phyloP scores from a whole-genome alignment of 176 grass and related monocot species.

The Luzula sylvatica region DNA sequence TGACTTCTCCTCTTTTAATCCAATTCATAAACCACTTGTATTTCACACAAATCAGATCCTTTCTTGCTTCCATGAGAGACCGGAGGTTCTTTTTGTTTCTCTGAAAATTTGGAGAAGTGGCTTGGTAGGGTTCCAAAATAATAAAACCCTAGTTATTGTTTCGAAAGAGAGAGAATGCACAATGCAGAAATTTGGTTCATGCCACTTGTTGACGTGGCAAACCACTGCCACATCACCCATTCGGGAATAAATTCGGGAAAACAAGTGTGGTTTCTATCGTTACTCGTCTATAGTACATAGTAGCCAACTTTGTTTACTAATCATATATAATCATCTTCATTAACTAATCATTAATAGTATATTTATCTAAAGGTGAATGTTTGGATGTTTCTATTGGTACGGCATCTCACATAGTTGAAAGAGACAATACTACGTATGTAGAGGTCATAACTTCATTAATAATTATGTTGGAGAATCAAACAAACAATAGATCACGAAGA shows the following conservation, averaged over 20 bases:
- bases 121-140: conserved; percentile 7
- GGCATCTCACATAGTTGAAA: not conserved
- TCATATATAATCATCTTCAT: not conserved
- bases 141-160: no score
- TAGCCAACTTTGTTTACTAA: not conserved
- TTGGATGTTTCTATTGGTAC: conserved; percentile 9
- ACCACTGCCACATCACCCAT: no score
- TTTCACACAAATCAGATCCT: not conserved
- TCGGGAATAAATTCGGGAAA: no score
- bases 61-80: not conserved
- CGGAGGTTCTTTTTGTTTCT: not conserved
- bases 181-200: not conserved
- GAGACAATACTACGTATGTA: not conserved
- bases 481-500: no score
- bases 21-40: no score
- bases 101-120: not conserved
- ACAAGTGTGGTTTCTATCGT: no score
- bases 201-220: no score
- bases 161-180: not conserved
- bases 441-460: not conserved
- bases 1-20: not conserved
- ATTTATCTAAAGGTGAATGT: not conserved
- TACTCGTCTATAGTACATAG: no score
- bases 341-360: conserved; percentile 20
- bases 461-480: no score